Evolutionary conservation across 2,329 filamentous ascomycete genomes (phyloP), one percentile per base, ranked within the genome.

Genomic region (Tolypocladium sp.): DNA sequence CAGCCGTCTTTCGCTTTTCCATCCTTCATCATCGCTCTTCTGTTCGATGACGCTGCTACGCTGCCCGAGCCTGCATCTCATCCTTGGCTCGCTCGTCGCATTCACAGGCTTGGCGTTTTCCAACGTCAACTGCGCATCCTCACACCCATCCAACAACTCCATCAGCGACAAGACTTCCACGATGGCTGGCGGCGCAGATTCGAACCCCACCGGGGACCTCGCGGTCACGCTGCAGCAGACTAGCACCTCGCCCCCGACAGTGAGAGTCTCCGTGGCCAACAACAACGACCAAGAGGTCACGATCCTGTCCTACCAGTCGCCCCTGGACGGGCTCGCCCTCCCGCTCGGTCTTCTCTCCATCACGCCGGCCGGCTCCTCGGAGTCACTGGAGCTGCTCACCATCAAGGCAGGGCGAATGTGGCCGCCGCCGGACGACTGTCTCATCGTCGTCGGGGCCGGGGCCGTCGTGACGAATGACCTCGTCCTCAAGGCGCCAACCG

Each of bases 221-320:
- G 65, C 63, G 30, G 69, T 74, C 38, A 66, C 69, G 58, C 65
- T 72, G 38, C 62, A 64, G 57, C 71, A 74, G 61, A 69, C 70
- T 25, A 65, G 65, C 56, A 60, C 65, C 30, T 70, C 70, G 61
- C 70, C 72, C 55, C 71, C 69, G 20, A 69, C 70, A n/a, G 60
- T 77, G 35, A 64, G 66, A 13, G 62, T 74, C 59, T 69, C 67
- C 25, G 71, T 77, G 53, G 72, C 70, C 61, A 77, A 77, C 68
- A 67, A 67, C 12, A 66, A 72, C 61, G 62, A 69, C n/a, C 55
- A 62, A 33, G 62, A 71, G 35, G 67, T 76, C 51, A 76, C 73
- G 20, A 63, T 77, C 13, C 67, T 76, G 54, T 62, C 64, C 20
- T 77, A 75, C 72, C 63, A 73, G 56, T 73, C 74, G 6, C 75